These are phyloP conservation scores for Populus hybrid DNA, from an alignment of 441 rosid genomes.

Conservation along the genomic window DNA sequence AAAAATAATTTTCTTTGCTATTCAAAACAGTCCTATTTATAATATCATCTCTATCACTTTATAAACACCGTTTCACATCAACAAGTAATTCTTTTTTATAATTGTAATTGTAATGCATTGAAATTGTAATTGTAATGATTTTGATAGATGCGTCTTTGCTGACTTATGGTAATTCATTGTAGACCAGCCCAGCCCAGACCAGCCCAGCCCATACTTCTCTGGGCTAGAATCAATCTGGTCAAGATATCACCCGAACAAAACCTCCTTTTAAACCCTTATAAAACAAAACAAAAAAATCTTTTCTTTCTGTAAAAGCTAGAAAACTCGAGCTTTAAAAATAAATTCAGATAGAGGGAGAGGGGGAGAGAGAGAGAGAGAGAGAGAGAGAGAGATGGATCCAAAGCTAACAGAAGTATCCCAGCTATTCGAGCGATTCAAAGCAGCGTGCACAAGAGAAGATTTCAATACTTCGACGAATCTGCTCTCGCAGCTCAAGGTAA, in stretches of 20 bases:
- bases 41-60: no score
- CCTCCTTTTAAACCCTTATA: not conserved
- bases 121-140: no score
- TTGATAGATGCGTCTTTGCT: no score
- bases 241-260: not conserved
- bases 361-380: no score
- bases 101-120: no score
- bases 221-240: not conserved
- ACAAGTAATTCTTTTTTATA: no score
- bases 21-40: no score
- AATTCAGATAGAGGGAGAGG: no score
- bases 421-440: constrained; percentile 78
- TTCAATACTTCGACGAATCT: constrained; percentile 44
- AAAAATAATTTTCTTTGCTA: fast-evolving
- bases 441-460: constrained; percentile 69
- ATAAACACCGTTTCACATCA: no score
- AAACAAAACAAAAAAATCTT: constrained; percentile 8
- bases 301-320: constrained; percentile 25
- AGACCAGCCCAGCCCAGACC: not conserved
- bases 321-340: no score
- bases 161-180: no score
- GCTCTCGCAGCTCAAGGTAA: constrained; percentile 86
- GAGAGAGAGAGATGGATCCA: constrained; percentile 62
- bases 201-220: not conserved
- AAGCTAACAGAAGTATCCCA: constrained; percentile 74